phyloP scores from a whole-genome alignment of 1,139 yeast genomes.

The Protomyces inouyei region DNA sequence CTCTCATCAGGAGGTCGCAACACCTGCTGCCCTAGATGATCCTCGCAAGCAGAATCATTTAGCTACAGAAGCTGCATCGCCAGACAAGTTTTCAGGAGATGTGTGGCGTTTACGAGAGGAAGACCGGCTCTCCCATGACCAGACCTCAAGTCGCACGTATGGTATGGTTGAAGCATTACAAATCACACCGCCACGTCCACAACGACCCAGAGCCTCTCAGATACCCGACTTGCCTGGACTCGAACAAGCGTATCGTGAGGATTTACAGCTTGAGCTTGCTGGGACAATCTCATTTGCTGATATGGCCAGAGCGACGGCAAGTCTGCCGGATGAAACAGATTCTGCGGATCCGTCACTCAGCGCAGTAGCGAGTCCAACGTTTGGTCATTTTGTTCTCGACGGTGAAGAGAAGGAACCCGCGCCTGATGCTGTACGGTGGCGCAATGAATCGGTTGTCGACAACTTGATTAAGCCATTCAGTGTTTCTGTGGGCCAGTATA shows the following conservation, averaged over 20 bases:
- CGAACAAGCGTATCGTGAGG: not conserved
- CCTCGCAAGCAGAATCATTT: no score
- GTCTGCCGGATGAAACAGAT: not conserved
- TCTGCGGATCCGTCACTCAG: not conserved
- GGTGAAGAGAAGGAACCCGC: not conserved
- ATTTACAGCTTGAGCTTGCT: not conserved
- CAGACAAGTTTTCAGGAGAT: not conserved
- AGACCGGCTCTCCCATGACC: not conserved
- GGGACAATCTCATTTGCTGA: not conserved
- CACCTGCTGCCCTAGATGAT: no score
- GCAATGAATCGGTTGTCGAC: not conserved
- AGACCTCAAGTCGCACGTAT: not conserved
- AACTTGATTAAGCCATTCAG: not conserved
- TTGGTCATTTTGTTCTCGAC: not conserved
- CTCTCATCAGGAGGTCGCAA: not conserved
- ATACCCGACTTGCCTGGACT: not conserved
- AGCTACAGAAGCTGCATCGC: not conserved
- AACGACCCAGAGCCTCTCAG: not conserved
- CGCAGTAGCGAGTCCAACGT: not conserved
- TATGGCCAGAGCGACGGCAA: not conserved
- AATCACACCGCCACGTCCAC: conserved; percentile 8
- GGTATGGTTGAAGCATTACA: not conserved
- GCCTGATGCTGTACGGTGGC: not conserved
- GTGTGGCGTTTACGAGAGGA: not conserved
- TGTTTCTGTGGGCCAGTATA: not conserved